Evolutionary conservation across 306 rosid genomes (phyloP), one percentile per base, ranked within the genome.

Genomic region (Quillaja saponaria): DNA sequence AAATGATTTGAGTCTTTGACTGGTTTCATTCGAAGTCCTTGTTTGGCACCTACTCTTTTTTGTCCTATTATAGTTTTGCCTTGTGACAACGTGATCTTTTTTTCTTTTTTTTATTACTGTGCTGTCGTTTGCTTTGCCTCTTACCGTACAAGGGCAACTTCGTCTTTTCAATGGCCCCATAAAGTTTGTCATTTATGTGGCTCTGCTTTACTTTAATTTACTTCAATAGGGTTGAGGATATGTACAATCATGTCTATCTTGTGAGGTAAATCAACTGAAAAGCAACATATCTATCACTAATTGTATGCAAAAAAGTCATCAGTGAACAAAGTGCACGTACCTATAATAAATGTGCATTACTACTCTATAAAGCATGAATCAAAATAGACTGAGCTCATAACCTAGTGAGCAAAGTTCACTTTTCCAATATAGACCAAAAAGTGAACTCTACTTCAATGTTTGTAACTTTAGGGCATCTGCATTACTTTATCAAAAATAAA

Each of bases 1-100:
- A 25, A 21, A 71, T 66, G 78, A 53, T 63, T 56, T 16, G 70
- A 72, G 72, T 52, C 53, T 76, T 82, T 76, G 85, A 82, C 88
- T 70, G 40, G 76, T 73, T 68, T 35, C 41, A 41, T 41, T 25
- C 56, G 54, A 53, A 67, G 61, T 47, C 53, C 55, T 71, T 44
- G 40, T 58, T 58, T 39, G 73, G 66, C 76, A 63, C 64, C 40
- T 14, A 5, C 13, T 62, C 31, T 38, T 57, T 63, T 71, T 74
- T 54, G 77, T 66, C 63, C 71, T 62, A 42, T 64, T 52, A 46
- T 63, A 69, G 69, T 64, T 69, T 68, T 72, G 66, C 66, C 61
- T 70, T 61, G 61, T 52, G 79, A 66, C 68, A 54, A 69, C 60
- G 52, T 67, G 72, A 73, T n/a, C n/a, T n/a, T n/a, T n/a, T n/a